Base-by-base conservation (phyloP, 345 rosid genomes). In the Boechera stricta region DNA sequence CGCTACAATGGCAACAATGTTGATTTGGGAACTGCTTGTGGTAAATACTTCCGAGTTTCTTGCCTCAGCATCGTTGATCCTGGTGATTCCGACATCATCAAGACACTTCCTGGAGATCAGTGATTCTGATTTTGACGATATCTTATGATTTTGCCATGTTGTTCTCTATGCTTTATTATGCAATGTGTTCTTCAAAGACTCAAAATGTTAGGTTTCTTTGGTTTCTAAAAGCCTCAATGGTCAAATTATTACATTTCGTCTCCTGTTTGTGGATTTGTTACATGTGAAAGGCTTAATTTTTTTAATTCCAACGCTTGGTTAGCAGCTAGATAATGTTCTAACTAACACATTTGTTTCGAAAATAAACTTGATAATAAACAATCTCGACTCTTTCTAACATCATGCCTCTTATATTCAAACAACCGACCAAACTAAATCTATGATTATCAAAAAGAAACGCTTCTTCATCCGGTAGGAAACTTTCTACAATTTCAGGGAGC, bases 51-150 rank as follows among this genome's bases (percentile, higher is more conserved):
- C 82, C 87, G 96, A 6, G 96, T 88, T 4, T 88, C 90, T 9
- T 90, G 96, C 83, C 84, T 90, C 72, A 86, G 96, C 86, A 80
- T 88, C 29, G 69, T 88, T 1, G 91, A 88, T 64, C 81, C 78
- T 80, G 96, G 96, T 77, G 93, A 90, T 78, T 90, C 96, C 5
- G 93, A 88, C 67, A 88, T 90, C 81, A 90, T 88, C 84, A 90
- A 90, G 86, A 49, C 87, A 9, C 77, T 88, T 15, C 89, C 96
- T 0, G 84, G 85, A n/a, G 77, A 71, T 26, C 67, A 71, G 62
- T 77, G 54, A 78, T 44, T 64, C 18, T 64, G 8, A 1, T 29
- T 44, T 44, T 64, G 53, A 26, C n/a, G 18, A 4, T 39, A 21
- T 56, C 10, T 38, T 69, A 26, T 77, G 76, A 29, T 57, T 47